phyloP scores from a whole-genome alignment of 495 filamentous ascomycete species.

The Aspergillus cristatus region DNA sequence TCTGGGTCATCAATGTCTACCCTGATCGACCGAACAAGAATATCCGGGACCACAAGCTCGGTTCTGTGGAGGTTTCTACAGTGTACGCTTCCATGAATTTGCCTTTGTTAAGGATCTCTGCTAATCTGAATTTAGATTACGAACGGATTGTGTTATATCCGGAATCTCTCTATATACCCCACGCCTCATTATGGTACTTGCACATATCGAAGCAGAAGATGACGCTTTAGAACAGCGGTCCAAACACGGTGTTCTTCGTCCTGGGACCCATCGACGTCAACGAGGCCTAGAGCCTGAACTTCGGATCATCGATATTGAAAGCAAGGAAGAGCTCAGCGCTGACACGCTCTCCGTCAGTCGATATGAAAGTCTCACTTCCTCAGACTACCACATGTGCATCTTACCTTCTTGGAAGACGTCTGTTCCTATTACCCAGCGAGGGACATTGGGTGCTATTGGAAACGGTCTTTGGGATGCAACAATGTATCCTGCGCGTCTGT shows the following conservation, averaged over 20 bases:
- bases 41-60: slow-evolving; percentile 60
- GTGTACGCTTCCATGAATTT: slow-evolving; percentile 54
- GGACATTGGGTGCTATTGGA: slow-evolving; percentile 57
- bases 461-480: slow-evolving; percentile 69
- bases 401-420: slow-evolving; percentile 62
- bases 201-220: slow-evolving; percentile 69
- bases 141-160: slow-evolving; percentile 93
- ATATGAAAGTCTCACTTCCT: slow-evolving; percentile 75
- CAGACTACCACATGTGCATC: slow-evolving; percentile 84
- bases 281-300: slow-evolving; percentile 80
- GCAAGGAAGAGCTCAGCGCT: slow-evolving; percentile 68
- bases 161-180: slow-evolving; percentile 96
- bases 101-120: neutral
- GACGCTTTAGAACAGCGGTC: slow-evolving; percentile 27
- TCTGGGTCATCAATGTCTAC: slow-evolving; percentile 91
- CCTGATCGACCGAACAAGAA: slow-evolving; percentile 66
- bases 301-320: slow-evolving; percentile 77
- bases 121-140: slow-evolving; percentile 50
- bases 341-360: slow-evolving; percentile 75
- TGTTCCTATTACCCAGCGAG: slow-evolving; percentile 49
- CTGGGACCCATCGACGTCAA: slow-evolving; percentile 51
- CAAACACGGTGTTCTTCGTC: slow-evolving; percentile 22
- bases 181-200: slow-evolving; percentile 79
- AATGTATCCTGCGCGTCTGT: slow-evolving; percentile 71
- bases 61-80: slow-evolving; percentile 79